phyloP scores from a whole-genome alignment of 2,329 filamentous ascomycete species.

The Penicillium polonicum region DNA sequence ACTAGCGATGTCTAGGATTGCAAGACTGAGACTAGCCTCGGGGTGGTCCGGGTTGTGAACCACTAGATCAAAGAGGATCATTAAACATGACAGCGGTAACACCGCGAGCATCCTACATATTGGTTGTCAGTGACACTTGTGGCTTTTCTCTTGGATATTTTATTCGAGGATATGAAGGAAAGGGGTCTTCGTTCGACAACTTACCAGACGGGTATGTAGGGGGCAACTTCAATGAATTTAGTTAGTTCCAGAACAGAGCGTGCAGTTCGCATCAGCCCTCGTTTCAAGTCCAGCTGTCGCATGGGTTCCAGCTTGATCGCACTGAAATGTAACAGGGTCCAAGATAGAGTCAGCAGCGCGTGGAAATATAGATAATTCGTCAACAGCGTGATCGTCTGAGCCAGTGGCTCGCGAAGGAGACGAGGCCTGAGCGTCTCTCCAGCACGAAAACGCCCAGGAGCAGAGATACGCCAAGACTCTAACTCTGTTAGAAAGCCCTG shows the following conservation, averaged over 20 bases:
- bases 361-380: background rate
- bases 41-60: background rate
- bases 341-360: background rate
- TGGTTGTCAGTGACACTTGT: background rate
- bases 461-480: background rate
- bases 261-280: slow-evolving; percentile 4
- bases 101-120: background rate
- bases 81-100: background rate
- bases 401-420: background rate
- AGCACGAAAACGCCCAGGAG: background rate
- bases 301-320: background rate
- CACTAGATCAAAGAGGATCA: background rate
- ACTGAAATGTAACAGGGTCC: background rate
- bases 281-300: slow-evolving; percentile 4
- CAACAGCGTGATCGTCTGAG: background rate
- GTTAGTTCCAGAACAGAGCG: slow-evolving; percentile 1
- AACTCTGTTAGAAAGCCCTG: background rate
- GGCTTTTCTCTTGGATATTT: too few species aligned
- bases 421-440: background rate
- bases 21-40: background rate
- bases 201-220: background rate
- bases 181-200: too few species aligned
- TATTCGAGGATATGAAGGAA: too few species aligned
- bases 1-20: background rate
- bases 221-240: background rate